A percentile compares a stretch with the other conserved stretches of the same genome.
phyloP scores from a whole-genome alignment of 352 stramenopile species.

The Phytophthora aleatoria region DNA sequence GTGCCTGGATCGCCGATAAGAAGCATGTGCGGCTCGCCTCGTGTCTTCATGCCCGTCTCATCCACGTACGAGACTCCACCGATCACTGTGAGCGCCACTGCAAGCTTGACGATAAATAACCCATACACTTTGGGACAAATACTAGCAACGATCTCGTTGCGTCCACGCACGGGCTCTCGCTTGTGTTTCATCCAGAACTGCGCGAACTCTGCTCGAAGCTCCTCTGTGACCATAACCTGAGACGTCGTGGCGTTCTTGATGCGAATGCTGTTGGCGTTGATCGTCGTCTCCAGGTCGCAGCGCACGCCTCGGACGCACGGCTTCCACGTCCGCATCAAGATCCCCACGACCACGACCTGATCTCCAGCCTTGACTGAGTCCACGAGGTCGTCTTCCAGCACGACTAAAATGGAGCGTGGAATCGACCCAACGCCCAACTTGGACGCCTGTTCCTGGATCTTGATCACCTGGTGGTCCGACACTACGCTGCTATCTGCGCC shows the following conservation, averaged over 20 bases:
- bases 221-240: slow-evolving; percentile 70
- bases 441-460: slow-evolving; percentile 96
- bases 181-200: slow-evolving; percentile 84
- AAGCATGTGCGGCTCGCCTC: slow-evolving; percentile 87
- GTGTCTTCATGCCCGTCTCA: slow-evolving; percentile 73
- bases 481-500: slow-evolving; percentile 50
- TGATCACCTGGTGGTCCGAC: slow-evolving; percentile 92
- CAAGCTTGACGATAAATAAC: slow-evolving; percentile 93
- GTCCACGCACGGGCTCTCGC: slow-evolving; percentile 53
- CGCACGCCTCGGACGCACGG: slow-evolving; percentile 77
- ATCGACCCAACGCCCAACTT: slow-evolving; percentile 92
- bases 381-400: slow-evolving; percentile 90
- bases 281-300: slow-evolving; percentile 91
- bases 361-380: slow-evolving; percentile 94
- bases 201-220: slow-evolving; percentile 92
- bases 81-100: slow-evolving; percentile 92
- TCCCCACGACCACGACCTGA: slow-evolving; percentile 93
- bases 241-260: slow-evolving; percentile 70
- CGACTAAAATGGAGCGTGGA: slow-evolving; percentile 94
- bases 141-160: slow-evolving; percentile 93
- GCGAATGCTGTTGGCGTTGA: slow-evolving; percentile 76
- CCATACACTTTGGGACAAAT: slow-evolving; percentile 96
- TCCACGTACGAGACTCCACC: slow-evolving; percentile 85
- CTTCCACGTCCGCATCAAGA: slow-evolving; percentile 94
- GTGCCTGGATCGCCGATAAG: slow-evolving; percentile 80